phyloP scores from a whole-genome alignment of 2,329 filamentous ascomycete genomes.

The Macrophomina tecta region DNA sequence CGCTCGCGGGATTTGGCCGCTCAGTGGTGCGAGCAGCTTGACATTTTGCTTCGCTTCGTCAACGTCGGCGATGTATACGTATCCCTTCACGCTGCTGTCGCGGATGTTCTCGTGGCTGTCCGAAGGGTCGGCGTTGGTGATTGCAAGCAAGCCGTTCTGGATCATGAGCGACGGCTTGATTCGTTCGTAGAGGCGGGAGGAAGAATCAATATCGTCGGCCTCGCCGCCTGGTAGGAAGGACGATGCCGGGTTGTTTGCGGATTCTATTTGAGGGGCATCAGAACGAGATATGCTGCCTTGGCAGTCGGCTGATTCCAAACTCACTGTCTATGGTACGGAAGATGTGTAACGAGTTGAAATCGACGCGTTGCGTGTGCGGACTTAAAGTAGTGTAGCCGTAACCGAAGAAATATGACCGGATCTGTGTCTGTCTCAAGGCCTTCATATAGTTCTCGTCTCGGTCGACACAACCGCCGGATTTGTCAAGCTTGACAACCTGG shows the following conservation, averaged over 20 bases:
- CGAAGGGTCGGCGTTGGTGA: conserved; percentile 76
- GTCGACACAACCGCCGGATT: conserved; percentile 83
- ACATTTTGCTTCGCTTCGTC: conserved; percentile 83
- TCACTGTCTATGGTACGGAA: conserved; percentile 71
- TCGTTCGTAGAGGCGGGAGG: conserved; percentile 62
- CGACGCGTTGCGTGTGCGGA: conserved; percentile 84
- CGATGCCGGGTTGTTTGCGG: conserved; percentile 12
- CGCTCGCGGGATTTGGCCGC: conserved; percentile 77
- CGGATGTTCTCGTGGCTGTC: conserved; percentile 76
- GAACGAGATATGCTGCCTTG: background rate
- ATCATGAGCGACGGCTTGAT: conserved; percentile 71
- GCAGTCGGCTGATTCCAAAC: conserved; percentile 32
- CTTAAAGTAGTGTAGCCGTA: conserved; percentile 75
- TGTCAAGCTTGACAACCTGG: conserved; percentile 77
- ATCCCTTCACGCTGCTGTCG: conserved; percentile 86
- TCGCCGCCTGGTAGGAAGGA: conserved; percentile 51
- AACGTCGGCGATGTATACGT: conserved; percentile 89
- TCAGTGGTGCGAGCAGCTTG: conserved; percentile 82
- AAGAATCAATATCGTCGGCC: conserved; percentile 54
- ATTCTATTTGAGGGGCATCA: background rate
- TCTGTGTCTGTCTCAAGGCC: conserved; percentile 73
- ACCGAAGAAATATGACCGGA: conserved; percentile 95
- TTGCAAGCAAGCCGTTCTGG: conserved; percentile 81
- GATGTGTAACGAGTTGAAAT: conserved; percentile 75
- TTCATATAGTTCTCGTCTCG: conserved; percentile 77